Conservation (phyloP, 2,329 filamentous ascomycete genomes). For the Trichoderma endophyticum region DNA sequence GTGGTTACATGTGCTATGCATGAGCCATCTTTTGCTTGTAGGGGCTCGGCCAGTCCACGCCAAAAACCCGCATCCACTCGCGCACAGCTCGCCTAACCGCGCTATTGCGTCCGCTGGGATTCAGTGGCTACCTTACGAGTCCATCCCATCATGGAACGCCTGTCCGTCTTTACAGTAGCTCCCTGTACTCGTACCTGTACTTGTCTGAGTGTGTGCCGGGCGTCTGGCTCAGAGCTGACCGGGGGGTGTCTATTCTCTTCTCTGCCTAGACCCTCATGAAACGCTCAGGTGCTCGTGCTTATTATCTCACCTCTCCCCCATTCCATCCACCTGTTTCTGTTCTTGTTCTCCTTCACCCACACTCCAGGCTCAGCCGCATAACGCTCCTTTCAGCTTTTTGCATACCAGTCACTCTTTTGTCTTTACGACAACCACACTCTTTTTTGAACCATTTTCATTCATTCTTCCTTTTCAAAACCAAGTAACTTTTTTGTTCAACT, state of each 20-base stretch:
- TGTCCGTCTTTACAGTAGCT: no score
- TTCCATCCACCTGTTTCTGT: slow-evolving; percentile 14
- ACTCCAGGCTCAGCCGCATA: slow-evolving; percentile 28
- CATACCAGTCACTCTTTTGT: slow-evolving; percentile 18
- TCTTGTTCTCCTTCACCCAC: slow-evolving; percentile 27
- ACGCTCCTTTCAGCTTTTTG: slow-evolving; percentile 30
- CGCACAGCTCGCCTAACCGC: slow-evolving; percentile 5
- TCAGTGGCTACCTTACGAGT: not conserved
- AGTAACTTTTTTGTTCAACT: not conserved
- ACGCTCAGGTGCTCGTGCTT: slow-evolving; percentile 10
- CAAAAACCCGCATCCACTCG: not conserved
- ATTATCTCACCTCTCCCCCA: slow-evolving; percentile 13
- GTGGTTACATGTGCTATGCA: not conserved
- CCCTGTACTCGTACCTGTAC: not conserved
- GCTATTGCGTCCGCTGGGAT: not conserved
- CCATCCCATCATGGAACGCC: not conserved
- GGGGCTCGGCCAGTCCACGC: slow-evolving; percentile 10
- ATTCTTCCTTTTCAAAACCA: slow-evolving; percentile 18
- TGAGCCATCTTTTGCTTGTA: not conserved
- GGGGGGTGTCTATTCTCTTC: not conserved
- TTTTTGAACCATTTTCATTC: not conserved
- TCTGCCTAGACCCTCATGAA: slow-evolving; percentile 10
- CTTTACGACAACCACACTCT: slow-evolving; percentile 14
- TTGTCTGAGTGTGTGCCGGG: not conserved
- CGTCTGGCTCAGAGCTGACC: not conserved